These are phyloP conservation scores for Leptodermis oblonga DNA, from an alignment of 257 asterid species.

Conservation along the genomic window DNA sequence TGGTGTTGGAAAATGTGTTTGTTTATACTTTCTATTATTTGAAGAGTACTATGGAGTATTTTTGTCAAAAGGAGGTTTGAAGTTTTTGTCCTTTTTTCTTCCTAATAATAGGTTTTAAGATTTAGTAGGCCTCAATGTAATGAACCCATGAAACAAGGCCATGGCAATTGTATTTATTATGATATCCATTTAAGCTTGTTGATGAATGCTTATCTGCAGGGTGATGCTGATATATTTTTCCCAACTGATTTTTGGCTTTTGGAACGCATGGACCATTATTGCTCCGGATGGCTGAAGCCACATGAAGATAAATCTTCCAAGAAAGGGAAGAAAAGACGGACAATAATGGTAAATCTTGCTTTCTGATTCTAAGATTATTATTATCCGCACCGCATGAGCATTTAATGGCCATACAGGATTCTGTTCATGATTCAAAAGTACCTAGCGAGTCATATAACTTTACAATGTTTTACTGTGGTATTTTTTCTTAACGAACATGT, in stretches of 20 bases:
- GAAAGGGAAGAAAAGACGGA: constrained; percentile 85
- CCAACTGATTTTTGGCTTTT: constrained; percentile 95
- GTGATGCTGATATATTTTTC: constrained; percentile 96
- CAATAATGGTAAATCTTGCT: constrained; percentile 53
- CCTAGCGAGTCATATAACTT: background rate
- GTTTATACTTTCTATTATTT: background rate
- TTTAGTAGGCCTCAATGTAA: background rate
- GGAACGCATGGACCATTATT: constrained; percentile 80
- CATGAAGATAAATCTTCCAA: constrained; percentile 40
- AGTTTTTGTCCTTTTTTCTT: no score
- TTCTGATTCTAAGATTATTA: constrained; percentile 13
- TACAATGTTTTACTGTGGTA: background rate
- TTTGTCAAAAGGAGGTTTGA: background rate
- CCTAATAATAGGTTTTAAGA: background rate
- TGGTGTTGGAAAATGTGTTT: background rate
- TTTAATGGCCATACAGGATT: background rate
- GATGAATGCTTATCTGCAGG: constrained; percentile 42
- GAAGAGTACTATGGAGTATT: background rate
- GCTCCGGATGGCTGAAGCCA: constrained; percentile 73
- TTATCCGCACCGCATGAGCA: background rate
- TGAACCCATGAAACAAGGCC: constrained; percentile 2
- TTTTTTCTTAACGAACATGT: background rate
- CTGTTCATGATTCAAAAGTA: background rate
- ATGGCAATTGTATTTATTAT: background rate
- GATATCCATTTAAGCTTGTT: background rate